Evolutionary conservation across 257 asterid species (phyloP).

Genomic region (Salvia rosmarinus): DNA sequence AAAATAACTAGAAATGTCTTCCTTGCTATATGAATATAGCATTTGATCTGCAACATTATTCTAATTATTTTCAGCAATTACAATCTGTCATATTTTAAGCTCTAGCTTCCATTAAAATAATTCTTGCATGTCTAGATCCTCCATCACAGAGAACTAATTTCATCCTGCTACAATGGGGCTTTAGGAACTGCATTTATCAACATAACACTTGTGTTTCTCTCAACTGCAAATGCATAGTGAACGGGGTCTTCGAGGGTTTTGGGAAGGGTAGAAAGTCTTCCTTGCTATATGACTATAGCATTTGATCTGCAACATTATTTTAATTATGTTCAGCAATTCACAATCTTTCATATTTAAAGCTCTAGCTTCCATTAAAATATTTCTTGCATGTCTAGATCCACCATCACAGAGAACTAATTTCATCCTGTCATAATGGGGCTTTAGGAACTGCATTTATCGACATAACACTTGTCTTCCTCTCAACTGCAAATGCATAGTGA

Average conservation of each 20-base stretch:
- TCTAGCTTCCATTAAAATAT: not conserved
- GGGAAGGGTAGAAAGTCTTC: not conserved
- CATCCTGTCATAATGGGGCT: not conserved
- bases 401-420: not conserved
- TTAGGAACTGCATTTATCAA: not conserved
- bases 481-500: conserved; percentile 20
- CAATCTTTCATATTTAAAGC: conserved; percentile 11
- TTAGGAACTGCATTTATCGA: not conserved
- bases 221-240: conserved; percentile 20
- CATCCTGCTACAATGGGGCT: not conserved
- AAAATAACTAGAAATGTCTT: not conserved
- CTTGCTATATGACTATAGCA: conserved; percentile 12
- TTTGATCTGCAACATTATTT: not conserved
- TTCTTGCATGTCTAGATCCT: not conserved
- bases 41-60: not conserved
- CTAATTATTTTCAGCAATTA: not conserved
- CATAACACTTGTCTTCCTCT: not conserved
- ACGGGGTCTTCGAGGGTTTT: conserved; percentile 8
- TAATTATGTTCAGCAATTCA: conserved; percentile 1
- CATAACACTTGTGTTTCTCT: not conserved
- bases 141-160: not conserved
- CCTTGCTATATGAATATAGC: conserved; percentile 9
- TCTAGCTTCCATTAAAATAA: conserved; percentile 4
- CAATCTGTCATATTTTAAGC: conserved; percentile 10
- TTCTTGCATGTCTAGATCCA: not conserved